Percentiles rank a stretch among this genome's conserved stretches.
phyloP scores from a whole-genome alignment of 164 flowering plant genomes.

The Warburgia ugandensis region DNA sequence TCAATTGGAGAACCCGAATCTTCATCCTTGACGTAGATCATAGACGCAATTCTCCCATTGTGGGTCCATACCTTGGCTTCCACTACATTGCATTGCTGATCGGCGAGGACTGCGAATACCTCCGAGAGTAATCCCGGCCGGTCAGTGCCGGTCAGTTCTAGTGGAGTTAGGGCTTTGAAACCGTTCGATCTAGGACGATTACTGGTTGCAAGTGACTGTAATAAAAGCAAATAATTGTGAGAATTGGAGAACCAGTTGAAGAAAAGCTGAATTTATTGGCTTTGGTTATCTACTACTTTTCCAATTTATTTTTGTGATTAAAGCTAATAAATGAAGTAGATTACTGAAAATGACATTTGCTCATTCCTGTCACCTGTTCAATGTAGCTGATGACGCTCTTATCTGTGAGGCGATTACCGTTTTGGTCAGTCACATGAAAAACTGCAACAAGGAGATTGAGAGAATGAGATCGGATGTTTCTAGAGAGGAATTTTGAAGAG shows the following conservation, averaged over 20 bases:
- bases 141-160: constrained; percentile 76
- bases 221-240: not conserved
- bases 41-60: constrained; percentile 65
- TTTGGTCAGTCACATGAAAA: constrained; percentile 67
- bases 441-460: constrained; percentile 24
- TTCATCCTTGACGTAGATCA: constrained; percentile 62
- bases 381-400: constrained; percentile 53
- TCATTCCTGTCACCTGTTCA: constrained; percentile 45
- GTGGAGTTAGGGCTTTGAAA: constrained; percentile 43
- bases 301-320: not conserved
- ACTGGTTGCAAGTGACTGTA: constrained; percentile 27
- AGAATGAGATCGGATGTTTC: not conserved
- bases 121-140: constrained; percentile 71
- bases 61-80: constrained; percentile 84
- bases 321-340: not conserved
- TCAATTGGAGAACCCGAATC: constrained; percentile 58
- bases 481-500: not conserved
- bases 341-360: no score
- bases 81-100: constrained; percentile 59
- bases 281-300: not conserved
- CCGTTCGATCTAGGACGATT: constrained; percentile 22
- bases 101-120: constrained; percentile 67
- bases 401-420: constrained; percentile 64
- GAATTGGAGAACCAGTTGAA: no score
- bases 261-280: not conserved